Evolutionary conservation across 2,329 filamentous ascomycete species (phyloP), one percentile per base, ranked within the genome.

Genomic region (Blastomyces percursus): DNA sequence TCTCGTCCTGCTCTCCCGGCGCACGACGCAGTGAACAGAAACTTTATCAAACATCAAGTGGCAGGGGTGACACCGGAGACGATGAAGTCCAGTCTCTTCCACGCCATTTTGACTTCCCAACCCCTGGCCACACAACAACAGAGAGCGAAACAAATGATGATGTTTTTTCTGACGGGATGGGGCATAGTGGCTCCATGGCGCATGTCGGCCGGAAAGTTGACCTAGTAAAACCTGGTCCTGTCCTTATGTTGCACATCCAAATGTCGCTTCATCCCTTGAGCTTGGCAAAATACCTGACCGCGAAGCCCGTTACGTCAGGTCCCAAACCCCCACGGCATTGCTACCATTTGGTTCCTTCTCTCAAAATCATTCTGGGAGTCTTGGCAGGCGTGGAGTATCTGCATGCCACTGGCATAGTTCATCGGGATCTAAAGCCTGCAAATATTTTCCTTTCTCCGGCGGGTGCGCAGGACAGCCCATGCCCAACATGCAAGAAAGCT

Each of bases 401-500:
- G 1, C 86, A 89, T 67, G 73, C 76, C 0, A 78, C 84, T 63
- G 78, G 79, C 6, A 81, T 88, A 57, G 79, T 87, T 0, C 86
- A 89, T 67, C 82, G 86, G 11, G 86, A 89, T 68, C 76, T 89
- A 27, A 89, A 89, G 68, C 86, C 86, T 0, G 83, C 82, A 2
- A 89, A 89, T 66, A 82, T 89, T 35, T 87, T 89, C 71, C 75
- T 89, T 0, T 82, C 81, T 2, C 74, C 76, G 0, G 71, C 77
- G 3, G 78, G 81, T 21, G 78, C 76, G 24, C 74, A 81, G n/a
- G 73, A 81, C 52, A 68, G 81, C 1, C 73, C 76, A 1, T 85
- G 83, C 66, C 66, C 68, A 11, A 67, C 75, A 1, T 87, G 84
- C 63, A 66, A 68, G 9, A 66, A 68, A 7, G 63, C 69, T 9